Conservation (phyloP, 176 grass and related monocot genomes). For the Luzula sylvatica region DNA sequence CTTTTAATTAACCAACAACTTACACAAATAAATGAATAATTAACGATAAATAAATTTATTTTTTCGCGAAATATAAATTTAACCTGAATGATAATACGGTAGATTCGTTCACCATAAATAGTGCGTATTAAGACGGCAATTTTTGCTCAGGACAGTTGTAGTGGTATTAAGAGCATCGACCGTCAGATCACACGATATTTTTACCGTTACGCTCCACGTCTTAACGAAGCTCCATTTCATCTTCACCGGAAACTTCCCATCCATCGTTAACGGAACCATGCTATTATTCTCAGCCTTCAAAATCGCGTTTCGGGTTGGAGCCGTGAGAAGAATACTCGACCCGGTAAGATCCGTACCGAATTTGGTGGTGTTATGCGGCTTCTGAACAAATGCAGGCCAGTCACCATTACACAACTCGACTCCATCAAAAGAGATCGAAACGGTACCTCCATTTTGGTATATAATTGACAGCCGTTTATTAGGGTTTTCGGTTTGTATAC, state of each 20-base stretch:
- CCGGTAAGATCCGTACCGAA: slow-evolving; percentile 22
- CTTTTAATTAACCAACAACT: too few species aligned
- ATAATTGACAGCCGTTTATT: slow-evolving; percentile 51
- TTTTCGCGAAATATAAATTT: too few species aligned
- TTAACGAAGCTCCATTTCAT: slow-evolving; percentile 40
- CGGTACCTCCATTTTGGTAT: slow-evolving; percentile 43
- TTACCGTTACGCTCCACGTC: slow-evolving; percentile 59
- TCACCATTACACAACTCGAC: slow-evolving; percentile 27
- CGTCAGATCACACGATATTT: slow-evolving; percentile 46
- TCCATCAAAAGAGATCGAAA: slow-evolving; percentile 35
- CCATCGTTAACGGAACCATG: slow-evolving; percentile 40
- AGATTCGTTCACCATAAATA: slow-evolving; percentile 27
- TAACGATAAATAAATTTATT: too few species aligned
- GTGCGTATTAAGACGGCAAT: slow-evolving; percentile 20
- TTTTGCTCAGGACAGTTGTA: slow-evolving; percentile 19
- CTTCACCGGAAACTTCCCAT: slow-evolving; percentile 28
- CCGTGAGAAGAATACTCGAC: slow-evolving; percentile 17
- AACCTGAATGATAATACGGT: too few species aligned
- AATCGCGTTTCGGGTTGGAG: slow-evolving; percentile 1
- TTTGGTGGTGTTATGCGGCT: slow-evolving; percentile 51
- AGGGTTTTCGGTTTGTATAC: slow-evolving; percentile 45
- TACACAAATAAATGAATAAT: too few species aligned
- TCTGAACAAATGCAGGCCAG: slow-evolving; percentile 65
- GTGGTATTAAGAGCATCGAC: slow-evolving; percentile 41
- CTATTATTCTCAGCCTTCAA: slow-evolving; percentile 7